Percentiles rank a stretch among this genome's conserved stretches.
These are phyloP conservation scores for Fusarium acutatum DNA, from an alignment of 2,329 filamentous ascomycete genomes.

Conservation along the genomic window DNA sequence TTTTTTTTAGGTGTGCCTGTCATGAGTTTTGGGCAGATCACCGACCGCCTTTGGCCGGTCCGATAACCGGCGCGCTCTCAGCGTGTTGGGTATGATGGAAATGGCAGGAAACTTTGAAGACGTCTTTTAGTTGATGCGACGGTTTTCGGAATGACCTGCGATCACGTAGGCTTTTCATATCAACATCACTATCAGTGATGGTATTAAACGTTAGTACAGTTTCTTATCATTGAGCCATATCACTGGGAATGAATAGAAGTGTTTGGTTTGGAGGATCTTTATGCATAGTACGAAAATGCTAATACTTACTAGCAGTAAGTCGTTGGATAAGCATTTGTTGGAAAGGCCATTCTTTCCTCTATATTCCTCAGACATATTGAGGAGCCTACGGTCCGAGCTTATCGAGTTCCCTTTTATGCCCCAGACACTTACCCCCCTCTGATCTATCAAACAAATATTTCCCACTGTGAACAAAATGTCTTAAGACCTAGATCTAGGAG, in stretches of 20 bases:
- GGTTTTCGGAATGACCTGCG: no score
- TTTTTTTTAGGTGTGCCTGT: background rate
- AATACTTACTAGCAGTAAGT: background rate
- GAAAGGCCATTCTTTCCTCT: background rate
- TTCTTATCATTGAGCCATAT: background rate
- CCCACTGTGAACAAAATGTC: background rate
- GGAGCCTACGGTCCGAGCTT: background rate
- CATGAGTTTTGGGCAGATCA: background rate
- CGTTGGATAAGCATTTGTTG: background rate
- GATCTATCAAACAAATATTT: background rate
- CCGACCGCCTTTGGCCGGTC: background rate
- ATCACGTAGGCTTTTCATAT: background rate
- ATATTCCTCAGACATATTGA: background rate
- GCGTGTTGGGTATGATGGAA: background rate
- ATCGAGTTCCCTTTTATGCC: background rate
- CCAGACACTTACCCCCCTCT: background rate
- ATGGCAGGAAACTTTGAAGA: background rate
- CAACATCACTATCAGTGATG: background rate
- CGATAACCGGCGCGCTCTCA: slow-evolving; percentile 2
- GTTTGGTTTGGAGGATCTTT: background rate
- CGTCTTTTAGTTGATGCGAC: background rate
- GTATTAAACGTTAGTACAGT: background rate
- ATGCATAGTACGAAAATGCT: background rate
- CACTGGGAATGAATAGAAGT: background rate
- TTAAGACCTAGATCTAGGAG: background rate